phyloP scores from a whole-genome alignment of 768 basidiomycete species.

The Sutorius australiensis region DNA sequence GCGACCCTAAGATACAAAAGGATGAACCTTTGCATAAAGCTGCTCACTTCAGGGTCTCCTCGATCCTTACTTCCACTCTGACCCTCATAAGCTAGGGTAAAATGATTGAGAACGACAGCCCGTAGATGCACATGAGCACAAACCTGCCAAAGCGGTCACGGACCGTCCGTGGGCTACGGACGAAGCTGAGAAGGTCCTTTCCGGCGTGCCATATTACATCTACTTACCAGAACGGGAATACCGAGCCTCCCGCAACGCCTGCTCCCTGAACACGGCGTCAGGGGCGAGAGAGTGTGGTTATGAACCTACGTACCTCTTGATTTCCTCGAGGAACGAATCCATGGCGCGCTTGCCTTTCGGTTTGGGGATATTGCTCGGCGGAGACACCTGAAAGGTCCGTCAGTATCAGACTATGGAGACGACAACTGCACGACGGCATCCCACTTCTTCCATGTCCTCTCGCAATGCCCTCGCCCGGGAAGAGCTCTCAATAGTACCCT shows the following conservation, averaged over 20 bases:
- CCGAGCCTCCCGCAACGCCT: conserved; percentile 85
- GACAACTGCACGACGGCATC: conserved; percentile 15
- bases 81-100: conserved; percentile 69
- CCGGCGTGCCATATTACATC: not conserved
- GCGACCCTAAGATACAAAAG: conserved; percentile 1
- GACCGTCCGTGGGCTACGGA: conserved; percentile 62
- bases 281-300: not conserved
- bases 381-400: conserved; percentile 43
- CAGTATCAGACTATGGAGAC: conserved; percentile 1
- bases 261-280: conserved; percentile 59
- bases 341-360: conserved; percentile 94
- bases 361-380: conserved; percentile 54
- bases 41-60: conserved; percentile 77
- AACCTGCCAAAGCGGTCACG: conserved; percentile 87
- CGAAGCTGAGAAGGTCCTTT: not conserved
- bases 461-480: conserved; percentile 32
- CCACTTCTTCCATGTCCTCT: conserved; percentile 32
- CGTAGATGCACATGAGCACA: conserved; percentile 19
- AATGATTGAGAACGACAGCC: conserved; percentile 2
- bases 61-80: conserved; percentile 88
- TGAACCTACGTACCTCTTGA: conserved; percentile 66
- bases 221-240: conserved; percentile 62
- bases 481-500: conserved; percentile 25
- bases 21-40: not conserved
- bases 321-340: conserved; percentile 95